These are phyloP conservation scores for Agrocybe praecox DNA, from an alignment of 768 basidiomycete species.

Conservation along the genomic window DNA sequence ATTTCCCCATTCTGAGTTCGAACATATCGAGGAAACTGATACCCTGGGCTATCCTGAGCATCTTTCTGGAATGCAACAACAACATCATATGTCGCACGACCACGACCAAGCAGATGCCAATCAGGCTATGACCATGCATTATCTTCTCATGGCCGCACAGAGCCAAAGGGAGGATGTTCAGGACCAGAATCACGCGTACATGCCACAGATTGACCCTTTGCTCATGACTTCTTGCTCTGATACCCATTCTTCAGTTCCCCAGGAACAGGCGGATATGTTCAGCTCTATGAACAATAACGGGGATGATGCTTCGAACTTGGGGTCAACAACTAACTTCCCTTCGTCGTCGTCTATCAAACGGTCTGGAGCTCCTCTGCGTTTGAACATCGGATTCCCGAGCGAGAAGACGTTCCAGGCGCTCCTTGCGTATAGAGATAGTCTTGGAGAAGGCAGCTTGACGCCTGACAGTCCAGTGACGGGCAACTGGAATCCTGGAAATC, in stretches of 20 bases:
- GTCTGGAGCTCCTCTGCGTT: slow-evolving; percentile 24
- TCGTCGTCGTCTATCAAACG: slow-evolving; percentile 26
- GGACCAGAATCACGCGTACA: slow-evolving; percentile 6
- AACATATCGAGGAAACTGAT: slow-evolving; percentile 11
- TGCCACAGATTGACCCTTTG: slow-evolving; percentile 28
- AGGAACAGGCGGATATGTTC: background rate
- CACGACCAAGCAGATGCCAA: slow-evolving; percentile 2
- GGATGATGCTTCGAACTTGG: background rate
- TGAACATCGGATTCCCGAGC: slow-evolving; percentile 28
- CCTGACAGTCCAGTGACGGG: slow-evolving; percentile 26
- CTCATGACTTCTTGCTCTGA: slow-evolving; percentile 23
- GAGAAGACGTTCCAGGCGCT: slow-evolving; percentile 28
- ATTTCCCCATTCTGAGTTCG: slow-evolving; percentile 18
- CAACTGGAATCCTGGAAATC: slow-evolving; percentile 10
- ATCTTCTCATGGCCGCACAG: slow-evolving; percentile 17
- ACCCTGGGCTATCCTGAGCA: background rate
- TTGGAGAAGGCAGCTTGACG: slow-evolving; percentile 21
- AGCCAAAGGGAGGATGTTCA: slow-evolving; percentile 6
- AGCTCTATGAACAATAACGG: background rate
- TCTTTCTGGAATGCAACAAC: background rate
- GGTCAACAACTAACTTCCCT: slow-evolving; percentile 5
- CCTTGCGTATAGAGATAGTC: slow-evolving; percentile 25
- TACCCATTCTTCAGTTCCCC: background rate
- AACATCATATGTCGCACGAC: background rate
- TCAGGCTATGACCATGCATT: slow-evolving; percentile 13